Base-by-base conservation (phyloP, 129 eudicot genomes). In the Flaveria robusta region DNA sequence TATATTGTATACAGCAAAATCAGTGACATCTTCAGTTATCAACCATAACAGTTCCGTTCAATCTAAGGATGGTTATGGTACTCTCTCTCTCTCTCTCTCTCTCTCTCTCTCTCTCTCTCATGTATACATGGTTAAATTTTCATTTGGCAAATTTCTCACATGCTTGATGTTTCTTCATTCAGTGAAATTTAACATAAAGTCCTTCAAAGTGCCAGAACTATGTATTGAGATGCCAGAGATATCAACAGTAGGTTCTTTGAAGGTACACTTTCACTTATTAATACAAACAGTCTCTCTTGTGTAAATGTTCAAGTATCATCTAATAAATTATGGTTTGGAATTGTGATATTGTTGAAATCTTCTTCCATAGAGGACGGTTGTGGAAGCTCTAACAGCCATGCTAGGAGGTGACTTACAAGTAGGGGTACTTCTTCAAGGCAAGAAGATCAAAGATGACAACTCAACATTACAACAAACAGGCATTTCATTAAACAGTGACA, bases 161-260 rank as follows among this genome's bases (percentile, higher is more conserved):
- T 73, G 67, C 50, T n/a, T 74, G 47, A 31, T 75, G 80, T 26
- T 69, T 81, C 58, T 81, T 59, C 10, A 7, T 77, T 66, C 92
- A 95, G 99, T 95, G 86, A 88, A 88, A 77, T 84, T 95, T 19
- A 86, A 89, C 89, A 91, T 95, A 46, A 89, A 95, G 82, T 91
- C 99, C 68, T 89, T 95, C 79, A 86, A 70, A 83, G 96, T 95
- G 75, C 99, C 99, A 9, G 97, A 95, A 85, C 89, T 95, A 77
- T 86, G 87, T 66, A 71, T 95, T 58, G 99, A 95, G 85, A 92
- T 95, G 80, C 95, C 99, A 22, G 99, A 95, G 82, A 91, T 88
- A 67, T 81, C 91, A 49, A 95, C 94, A 51, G 91, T 95, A 50
- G 96, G 96, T 73, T 89, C 97, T 50, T 87, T 95, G 51, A 95